Evolutionary conservation across 2,329 filamentous ascomycete genomes (phyloP), one percentile per base, ranked within the genome.

Genomic region (Cordyceps javanica): DNA sequence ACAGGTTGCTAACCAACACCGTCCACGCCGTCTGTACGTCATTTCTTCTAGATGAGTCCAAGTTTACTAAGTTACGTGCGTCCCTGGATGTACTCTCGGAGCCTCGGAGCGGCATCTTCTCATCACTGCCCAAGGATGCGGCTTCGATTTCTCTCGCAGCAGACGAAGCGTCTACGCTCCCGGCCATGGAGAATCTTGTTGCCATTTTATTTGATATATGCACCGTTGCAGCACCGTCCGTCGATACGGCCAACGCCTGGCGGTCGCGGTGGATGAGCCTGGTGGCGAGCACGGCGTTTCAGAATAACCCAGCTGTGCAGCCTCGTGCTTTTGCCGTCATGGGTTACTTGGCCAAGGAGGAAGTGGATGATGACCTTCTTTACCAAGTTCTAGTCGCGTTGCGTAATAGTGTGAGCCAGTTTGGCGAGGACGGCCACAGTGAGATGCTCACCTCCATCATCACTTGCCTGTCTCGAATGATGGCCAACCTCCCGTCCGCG

Each of bases 221-320:
- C 61, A 75, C 78, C 2, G 73, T 86, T 16, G 85, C 85, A 3
- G 85, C 86, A 13, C 82, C 85, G 11, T 84, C 84, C 0, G 72
- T 83, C 9, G 84, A 88, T 62, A 75, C 86, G 64, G 81, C 84
- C 23, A 89, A 89, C 64, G 79, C 82, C 16, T 89, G 86, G 86
- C 80, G 86, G 26, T 85, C 86, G 21, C 79, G 86, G 21, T 89
- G 86, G 86, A 88, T 89, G 86, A 87, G 85, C 64, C 73, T 89
- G 23, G 85, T 89, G 39, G 85, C 86, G 16, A 89, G 86, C 66
- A 89, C 85, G 10, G 86, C 86, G 0, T 89, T 89, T 67, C 86
- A 89, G 66, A 88, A 85, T 66, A 89, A 89, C 65, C 86, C 85
- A 9, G 85, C 86, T 2, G 86, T 89, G 57, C 86, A 89, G 62